Conservation (phyloP, 2,329 filamentous ascomycete species). For the Monosporascus sp. region DNA sequence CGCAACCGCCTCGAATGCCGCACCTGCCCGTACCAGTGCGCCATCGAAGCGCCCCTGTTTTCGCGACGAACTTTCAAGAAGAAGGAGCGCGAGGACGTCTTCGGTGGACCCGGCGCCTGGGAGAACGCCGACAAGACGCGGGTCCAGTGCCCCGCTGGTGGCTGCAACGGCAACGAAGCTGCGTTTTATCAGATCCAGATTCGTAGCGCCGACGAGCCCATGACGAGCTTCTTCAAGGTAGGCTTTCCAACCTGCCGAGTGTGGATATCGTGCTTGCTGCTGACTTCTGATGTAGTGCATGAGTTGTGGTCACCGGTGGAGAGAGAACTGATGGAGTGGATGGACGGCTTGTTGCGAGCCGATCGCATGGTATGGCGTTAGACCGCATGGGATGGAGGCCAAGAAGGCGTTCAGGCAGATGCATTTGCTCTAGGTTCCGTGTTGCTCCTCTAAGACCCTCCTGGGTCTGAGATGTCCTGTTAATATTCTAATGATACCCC, state of each 20-base stretch:
- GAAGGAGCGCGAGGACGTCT: conserved; percentile 83
- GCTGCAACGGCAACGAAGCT: conserved; percentile 76
- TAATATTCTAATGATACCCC: not conserved
- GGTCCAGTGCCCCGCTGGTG: conserved; percentile 76
- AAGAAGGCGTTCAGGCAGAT: not conserved
- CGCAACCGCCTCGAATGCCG: conserved; percentile 89
- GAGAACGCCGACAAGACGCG: conserved; percentile 82
- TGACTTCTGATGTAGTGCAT: conserved; percentile 48
- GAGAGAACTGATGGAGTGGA: conserved; percentile 48
- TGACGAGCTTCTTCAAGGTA: conserved; percentile 94
- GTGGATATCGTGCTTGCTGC: conserved; percentile 4
- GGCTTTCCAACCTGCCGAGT: conserved; percentile 6
- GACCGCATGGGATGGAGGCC: not conserved
- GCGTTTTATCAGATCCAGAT: conserved; percentile 98
- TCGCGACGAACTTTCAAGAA: conserved; percentile 78
- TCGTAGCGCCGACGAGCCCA: conserved; percentile 94
- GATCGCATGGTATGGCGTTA: not conserved
- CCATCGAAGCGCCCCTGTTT: conserved; percentile 73
- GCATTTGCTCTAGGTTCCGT: not conserved
- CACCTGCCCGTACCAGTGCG: conserved; percentile 88
- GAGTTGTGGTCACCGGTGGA: conserved; percentile 61
- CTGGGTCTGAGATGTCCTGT: not conserved
- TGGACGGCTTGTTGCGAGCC: not conserved
- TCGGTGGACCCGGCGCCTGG: conserved; percentile 84
- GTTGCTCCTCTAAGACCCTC: not conserved